phyloP scores from a whole-genome alignment of 2,329 filamentous ascomycete species.

The Paramyrothecium sp. region DNA sequence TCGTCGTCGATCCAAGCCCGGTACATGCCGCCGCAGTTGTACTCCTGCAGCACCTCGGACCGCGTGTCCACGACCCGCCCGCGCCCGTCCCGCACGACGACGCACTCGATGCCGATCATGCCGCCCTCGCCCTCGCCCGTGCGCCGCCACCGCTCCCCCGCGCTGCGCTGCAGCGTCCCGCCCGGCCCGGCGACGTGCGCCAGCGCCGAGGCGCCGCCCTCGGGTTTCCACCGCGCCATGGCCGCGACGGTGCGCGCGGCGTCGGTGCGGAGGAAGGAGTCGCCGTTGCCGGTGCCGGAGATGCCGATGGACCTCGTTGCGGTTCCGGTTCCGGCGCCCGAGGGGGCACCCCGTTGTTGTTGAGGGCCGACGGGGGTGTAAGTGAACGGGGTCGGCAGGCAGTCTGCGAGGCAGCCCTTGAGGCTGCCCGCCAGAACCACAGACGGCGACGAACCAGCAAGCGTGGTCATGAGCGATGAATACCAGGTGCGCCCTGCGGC shows the following conservation, averaged over 20 bases:
- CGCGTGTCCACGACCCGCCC: constrained; percentile 39
- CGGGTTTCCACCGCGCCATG: constrained; percentile 62
- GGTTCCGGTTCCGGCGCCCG: background rate
- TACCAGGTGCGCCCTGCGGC: background rate
- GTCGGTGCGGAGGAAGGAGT: constrained; percentile 74
- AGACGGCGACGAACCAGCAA: background rate
- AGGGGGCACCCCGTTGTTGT: background rate
- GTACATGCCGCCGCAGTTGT: constrained; percentile 88
- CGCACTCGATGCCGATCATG: constrained; percentile 76
- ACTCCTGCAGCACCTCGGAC: constrained; percentile 67
- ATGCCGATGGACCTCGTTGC: constrained; percentile 49
- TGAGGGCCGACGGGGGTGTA: constrained; percentile 30
- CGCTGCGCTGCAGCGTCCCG: constrained; percentile 73
- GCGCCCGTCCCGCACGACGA: constrained; percentile 41
- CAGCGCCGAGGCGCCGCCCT: constrained; percentile 57
- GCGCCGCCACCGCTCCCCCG: constrained; percentile 68
- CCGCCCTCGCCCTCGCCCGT: constrained; percentile 82
- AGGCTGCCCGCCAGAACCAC: constrained; percentile 34
- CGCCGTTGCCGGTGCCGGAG: constrained; percentile 84
- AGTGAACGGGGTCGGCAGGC: constrained; percentile 49
- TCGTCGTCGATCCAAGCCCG: constrained; percentile 70
- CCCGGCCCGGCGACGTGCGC: constrained; percentile 64
- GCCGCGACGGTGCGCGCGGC: constrained; percentile 72
- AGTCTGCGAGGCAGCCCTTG: constrained; percentile 54
- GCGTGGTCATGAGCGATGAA: background rate